These are phyloP conservation scores for Populus hybrid DNA, from an alignment of 441 rosid genomes.

Conservation along the genomic window DNA sequence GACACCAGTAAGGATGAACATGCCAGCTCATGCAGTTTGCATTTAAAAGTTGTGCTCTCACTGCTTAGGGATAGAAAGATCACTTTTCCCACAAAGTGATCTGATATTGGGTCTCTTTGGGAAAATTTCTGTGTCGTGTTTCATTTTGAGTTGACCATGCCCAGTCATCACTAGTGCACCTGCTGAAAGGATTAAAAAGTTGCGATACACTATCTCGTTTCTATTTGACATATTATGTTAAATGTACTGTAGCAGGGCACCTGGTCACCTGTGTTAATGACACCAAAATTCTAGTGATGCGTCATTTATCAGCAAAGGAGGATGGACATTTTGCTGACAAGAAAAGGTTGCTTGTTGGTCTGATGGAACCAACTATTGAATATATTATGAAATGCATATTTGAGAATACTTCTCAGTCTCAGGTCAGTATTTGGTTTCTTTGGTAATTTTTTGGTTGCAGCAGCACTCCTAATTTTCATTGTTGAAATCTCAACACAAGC, in stretches of 20 bases:
- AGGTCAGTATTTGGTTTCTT: constrained; percentile 49
- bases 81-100: too few species aligned
- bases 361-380: constrained; percentile 84
- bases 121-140: background rate
- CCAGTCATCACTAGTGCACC: background rate
- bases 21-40: too few species aligned
- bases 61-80: too few species aligned
- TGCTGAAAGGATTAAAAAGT: background rate
- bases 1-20: too few species aligned
- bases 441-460: constrained; percentile 5
- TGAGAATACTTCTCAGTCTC: constrained; percentile 40
- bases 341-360: constrained; percentile 49
- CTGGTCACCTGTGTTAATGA: constrained; percentile 66
- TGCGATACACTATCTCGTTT: background rate
- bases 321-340: constrained; percentile 38
- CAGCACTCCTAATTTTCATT: background rate
- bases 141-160: background rate
- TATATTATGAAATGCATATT: constrained; percentile 66
- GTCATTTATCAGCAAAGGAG: constrained; percentile 42
- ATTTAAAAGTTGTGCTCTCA: too few species aligned
- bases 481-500: constrained; percentile 3
- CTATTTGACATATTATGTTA: constrained; percentile 6
- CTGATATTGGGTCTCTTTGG: too few species aligned
- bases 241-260: constrained; percentile 45
- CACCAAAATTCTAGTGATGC: constrained; percentile 42